These are phyloP conservation scores for Malassezia arunalokei DNA, from an alignment of 1,284 basidiomycete species.

Conservation along the genomic window DNA sequence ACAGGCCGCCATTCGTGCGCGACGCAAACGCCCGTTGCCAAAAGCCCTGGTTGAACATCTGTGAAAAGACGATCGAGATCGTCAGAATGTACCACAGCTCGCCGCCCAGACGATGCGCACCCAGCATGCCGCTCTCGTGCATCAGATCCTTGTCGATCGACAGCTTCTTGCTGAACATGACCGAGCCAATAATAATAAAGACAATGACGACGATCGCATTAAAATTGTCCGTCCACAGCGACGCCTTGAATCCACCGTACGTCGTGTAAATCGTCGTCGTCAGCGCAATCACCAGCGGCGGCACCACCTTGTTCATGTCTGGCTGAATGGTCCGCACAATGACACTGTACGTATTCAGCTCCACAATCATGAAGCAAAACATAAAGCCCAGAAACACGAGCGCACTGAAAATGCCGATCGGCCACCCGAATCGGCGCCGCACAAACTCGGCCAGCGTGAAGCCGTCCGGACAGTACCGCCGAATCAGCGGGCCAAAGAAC, in stretches of 20 bases:
- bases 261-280: slow-evolving; percentile 45
- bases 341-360: slow-evolving; percentile 44
- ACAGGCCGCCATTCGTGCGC: slow-evolving; percentile 36
- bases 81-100: slow-evolving; percentile 44
- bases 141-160: slow-evolving; percentile 30
- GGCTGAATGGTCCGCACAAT: slow-evolving; percentile 27
- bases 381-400: slow-evolving; percentile 44
- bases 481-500: slow-evolving; percentile 43
- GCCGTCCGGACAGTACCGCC: slow-evolving; percentile 39
- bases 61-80: slow-evolving; percentile 39
- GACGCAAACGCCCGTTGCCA: slow-evolving; percentile 46
- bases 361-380: slow-evolving; percentile 46
- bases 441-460: slow-evolving; percentile 45
- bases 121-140: slow-evolving; percentile 30
- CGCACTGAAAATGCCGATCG: slow-evolving; percentile 36
- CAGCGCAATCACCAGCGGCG: slow-evolving; percentile 41
- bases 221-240: slow-evolving; percentile 46
- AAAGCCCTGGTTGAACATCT: slow-evolving; percentile 47
- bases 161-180: slow-evolving; percentile 38
- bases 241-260: slow-evolving; percentile 46
- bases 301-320: slow-evolving; percentile 27
- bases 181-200: slow-evolving; percentile 37
- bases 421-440: slow-evolving; percentile 41
- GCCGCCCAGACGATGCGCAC: slow-evolving; percentile 36
- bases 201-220: slow-evolving; percentile 42